Evolutionary conservation across 2,329 filamentous ascomycete genomes (phyloP).

Genomic region (Cordyceps militaris): DNA sequence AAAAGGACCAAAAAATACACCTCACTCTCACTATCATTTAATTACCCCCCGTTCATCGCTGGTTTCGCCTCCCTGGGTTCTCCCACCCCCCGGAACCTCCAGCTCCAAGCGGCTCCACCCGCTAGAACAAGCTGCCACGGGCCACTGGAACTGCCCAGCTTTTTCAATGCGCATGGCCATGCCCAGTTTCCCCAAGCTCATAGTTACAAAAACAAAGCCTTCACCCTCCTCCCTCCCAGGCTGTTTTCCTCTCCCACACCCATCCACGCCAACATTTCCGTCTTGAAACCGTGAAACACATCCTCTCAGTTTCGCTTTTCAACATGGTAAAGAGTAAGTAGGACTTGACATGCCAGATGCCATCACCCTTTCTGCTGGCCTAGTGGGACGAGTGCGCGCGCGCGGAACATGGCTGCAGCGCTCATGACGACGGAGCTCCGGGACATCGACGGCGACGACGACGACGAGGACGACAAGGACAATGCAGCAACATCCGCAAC

Average conservation of each 20-base stretch:
- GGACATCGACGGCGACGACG: neutral
- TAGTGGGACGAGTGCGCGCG: no score
- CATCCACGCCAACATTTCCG: neutral
- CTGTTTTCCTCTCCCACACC: neutral
- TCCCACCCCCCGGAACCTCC: no score
- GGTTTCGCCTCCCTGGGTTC: no score
- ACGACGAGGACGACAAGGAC: neutral
- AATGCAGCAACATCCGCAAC: neutral
- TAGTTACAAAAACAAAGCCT: slow-evolving; percentile 12
- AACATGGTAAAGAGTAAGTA: slow-evolving; percentile 14
- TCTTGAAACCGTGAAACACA: slow-evolving; percentile 5
- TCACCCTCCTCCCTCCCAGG: neutral
- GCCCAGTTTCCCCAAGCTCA: neutral
- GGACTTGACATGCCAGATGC: neutral
- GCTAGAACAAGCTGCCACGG: no score
- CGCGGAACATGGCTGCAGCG: neutral
- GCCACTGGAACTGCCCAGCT: no score
- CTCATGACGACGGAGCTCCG: neutral
- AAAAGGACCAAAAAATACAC: no score
- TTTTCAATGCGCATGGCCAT: neutral
- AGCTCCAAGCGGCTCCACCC: no score
- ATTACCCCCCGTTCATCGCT: no score
- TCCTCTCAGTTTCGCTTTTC: neutral
- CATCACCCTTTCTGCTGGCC: neutral
- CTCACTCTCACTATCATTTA: no score